Evolutionary conservation across 2,329 filamentous ascomycete species (phyloP), one percentile per base, ranked within the genome.

Genomic region (Pyricularia sp.): DNA sequence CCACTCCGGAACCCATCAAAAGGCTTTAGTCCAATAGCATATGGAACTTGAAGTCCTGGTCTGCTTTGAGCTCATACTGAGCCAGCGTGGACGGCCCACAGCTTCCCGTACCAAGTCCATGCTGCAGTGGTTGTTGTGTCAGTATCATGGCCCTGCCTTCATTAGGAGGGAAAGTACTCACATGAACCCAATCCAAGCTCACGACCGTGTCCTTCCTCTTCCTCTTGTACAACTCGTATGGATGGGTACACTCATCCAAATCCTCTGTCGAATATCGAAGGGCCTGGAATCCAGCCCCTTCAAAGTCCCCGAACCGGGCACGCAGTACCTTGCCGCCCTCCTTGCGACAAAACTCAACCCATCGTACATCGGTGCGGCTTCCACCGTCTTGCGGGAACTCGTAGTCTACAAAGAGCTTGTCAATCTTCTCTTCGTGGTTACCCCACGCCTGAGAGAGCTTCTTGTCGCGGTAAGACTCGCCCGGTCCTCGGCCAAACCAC

Each of bases 401-500:
- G 74, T 90, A 91, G 63, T 85, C 81, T 1, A 84, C 81, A 75
- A 84, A 86, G 0, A 92, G 78, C 0, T 83, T 79, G 65, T 85
- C 83, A 1, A 88, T 78, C 0, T 72, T 72, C 12, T 75, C 72
- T 2, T 79, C 79, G 78, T 82, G 88, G 66, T 82, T 84, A 7
- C 86, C 88, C 4, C 90, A 77, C 0, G 78, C 76, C 74, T 91
- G 88, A 4, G 85, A 84, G 14, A 81, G 75, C 75, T 90, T 90
- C 79, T 85, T 89, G 78, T 92, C 90, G 20, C 80, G 78, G 79
- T 92, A 92, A 12, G 82, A 85, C 75, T 91, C 88, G 2, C 86
- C 86, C 0, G 88, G 87, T 0, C 90, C 90, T 4, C 87, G 85
- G 5, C 90, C 89, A 73, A 88, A 91, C 89, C 89, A 92, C n/a